Evolutionary conservation across 1,139 yeast genomes (phyloP).

Genomic region (Debaryomyces psychrophilus): DNA sequence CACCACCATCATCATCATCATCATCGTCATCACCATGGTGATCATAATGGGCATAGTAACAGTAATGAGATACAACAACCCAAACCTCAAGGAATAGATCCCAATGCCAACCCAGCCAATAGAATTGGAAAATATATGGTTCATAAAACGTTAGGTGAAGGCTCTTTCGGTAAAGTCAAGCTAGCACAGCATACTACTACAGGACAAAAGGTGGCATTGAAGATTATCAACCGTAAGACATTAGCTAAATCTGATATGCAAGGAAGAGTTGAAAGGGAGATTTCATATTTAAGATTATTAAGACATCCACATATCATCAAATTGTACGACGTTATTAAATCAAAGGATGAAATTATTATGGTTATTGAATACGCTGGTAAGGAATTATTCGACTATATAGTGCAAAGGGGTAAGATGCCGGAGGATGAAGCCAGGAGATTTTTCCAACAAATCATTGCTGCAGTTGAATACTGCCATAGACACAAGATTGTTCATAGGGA

Average conservation of each 20-base stretch:
- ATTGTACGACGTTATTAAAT: constrained; percentile 92
- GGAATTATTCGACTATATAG: constrained; percentile 93
- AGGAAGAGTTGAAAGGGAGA: constrained; percentile 94
- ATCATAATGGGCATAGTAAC: constrained; percentile 12
- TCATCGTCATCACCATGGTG: constrained; percentile 20
- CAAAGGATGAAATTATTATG: constrained; percentile 96
- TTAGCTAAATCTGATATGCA: constrained; percentile 97
- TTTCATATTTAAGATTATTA: constrained; percentile 81
- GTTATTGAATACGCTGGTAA: constrained; percentile 97
- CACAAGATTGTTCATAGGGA: constrained; percentile 98
- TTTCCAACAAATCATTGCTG: constrained; percentile 96
- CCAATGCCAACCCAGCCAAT: constrained; percentile 42
- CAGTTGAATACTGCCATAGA: constrained; percentile 96
- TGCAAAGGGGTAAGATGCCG: constrained; percentile 92
- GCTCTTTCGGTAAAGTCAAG: constrained; percentile 96
- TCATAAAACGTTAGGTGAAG: constrained; percentile 93
- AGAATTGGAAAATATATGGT: constrained; percentile 92
- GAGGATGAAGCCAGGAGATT: constrained; percentile 94
- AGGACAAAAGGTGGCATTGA: constrained; percentile 91
- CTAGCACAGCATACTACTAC: constrained; percentile 92
- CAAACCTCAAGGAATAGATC: constrained; percentile 25
- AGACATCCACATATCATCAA: constrained; percentile 98
- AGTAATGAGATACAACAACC: constrained; percentile 14
- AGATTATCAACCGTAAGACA: constrained; percentile 91
- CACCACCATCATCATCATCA: constrained; percentile 17